Evolutionary conservation across 306 rosid genomes (phyloP), one percentile per base, ranked within the genome.

Genomic region (Urtica urens): DNA sequence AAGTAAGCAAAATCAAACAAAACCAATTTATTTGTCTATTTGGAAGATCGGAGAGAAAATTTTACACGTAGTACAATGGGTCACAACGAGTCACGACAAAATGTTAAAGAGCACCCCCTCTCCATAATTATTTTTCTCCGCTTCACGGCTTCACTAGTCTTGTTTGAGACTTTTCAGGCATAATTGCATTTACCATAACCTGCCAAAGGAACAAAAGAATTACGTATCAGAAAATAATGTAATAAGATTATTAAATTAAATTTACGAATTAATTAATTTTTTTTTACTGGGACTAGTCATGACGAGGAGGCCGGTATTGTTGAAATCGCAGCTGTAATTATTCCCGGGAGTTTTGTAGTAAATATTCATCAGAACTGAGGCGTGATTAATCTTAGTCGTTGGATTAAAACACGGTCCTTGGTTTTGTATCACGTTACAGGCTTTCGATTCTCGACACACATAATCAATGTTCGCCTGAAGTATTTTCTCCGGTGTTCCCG

Each of bases 351-450:
- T 23, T 9, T 55, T 55, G 29, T 55, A 47, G 43, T 46, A 55
- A 28, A 63, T 43, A 53, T 63, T 47, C 69, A 55, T 63, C 27
- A 55, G 44, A 5, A 28, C 43, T 0, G 57, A 63, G 37, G 51
- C 62, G 18, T 63, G 69, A 29, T 38, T 49, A 17, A 47, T 39
- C n/a, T 46, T 33, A 10, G 28, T 46, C 15, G 38, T 18, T n/a
- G 57, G 57, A 6, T 43, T 30, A 22, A 15, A 31, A 45, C 53
- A 45, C 3, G 42, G 21, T 23, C 77, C 74, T 10, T 49, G 68
- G 15, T 39, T 15, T 50, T 63, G 40, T 13, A 70, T 70, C 17
- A 53, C 23, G 3, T 4, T 33, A 52, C 66, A 70, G 26, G 66
- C 46, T 1, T 3, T 3, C 24, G 58, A 14, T 2, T 6, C 1